Evolutionary conservation across 179 eudicot genomes (phyloP).

Genomic region (Silene vulgaris): DNA sequence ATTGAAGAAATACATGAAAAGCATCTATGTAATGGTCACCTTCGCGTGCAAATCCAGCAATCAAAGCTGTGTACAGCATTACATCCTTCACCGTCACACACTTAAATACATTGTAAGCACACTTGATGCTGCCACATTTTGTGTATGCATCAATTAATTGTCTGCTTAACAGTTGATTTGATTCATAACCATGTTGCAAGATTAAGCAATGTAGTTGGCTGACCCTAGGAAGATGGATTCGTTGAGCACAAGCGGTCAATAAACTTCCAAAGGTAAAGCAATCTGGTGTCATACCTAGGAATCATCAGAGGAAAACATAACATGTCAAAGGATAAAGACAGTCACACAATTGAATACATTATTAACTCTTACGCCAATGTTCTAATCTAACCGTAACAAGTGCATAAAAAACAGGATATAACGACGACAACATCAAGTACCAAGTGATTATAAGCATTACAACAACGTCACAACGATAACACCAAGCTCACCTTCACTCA

Average conservation of each 20-base stretch:
- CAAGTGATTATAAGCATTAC: background rate
- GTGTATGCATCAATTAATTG: slow-evolving; percentile 57
- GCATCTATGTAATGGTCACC: slow-evolving; percentile 30
- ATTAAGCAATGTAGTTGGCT: slow-evolving; percentile 44
- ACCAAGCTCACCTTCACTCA: slow-evolving; percentile 40
- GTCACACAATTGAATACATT: background rate
- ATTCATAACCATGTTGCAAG: slow-evolving; percentile 44
- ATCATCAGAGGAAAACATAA: background rate
- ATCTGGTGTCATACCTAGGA: slow-evolving; percentile 56
- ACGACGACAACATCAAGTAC: background rate
- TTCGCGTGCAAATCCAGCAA: slow-evolving; percentile 52
- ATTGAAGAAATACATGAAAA: slow-evolving; percentile 45
- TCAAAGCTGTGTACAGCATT: slow-evolving; percentile 50
- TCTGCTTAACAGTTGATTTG: slow-evolving; percentile 35
- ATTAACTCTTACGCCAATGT: background rate
- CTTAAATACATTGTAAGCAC: slow-evolving; percentile 35
- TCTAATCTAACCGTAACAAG: background rate
- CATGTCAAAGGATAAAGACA: slow-evolving; percentile 7
- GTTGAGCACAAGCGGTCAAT: slow-evolving; percentile 36
- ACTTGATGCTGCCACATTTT: slow-evolving; percentile 49
- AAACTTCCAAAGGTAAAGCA: slow-evolving; percentile 53
- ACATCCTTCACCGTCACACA: slow-evolving; percentile 38
- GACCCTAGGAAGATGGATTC: slow-evolving; percentile 25
- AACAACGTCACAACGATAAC: no score
- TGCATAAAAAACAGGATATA: background rate